These are phyloP conservation scores for Aspergillus aculeatinus DNA, from an alignment of 2,329 filamentous ascomycete species.

Conservation along the genomic window DNA sequence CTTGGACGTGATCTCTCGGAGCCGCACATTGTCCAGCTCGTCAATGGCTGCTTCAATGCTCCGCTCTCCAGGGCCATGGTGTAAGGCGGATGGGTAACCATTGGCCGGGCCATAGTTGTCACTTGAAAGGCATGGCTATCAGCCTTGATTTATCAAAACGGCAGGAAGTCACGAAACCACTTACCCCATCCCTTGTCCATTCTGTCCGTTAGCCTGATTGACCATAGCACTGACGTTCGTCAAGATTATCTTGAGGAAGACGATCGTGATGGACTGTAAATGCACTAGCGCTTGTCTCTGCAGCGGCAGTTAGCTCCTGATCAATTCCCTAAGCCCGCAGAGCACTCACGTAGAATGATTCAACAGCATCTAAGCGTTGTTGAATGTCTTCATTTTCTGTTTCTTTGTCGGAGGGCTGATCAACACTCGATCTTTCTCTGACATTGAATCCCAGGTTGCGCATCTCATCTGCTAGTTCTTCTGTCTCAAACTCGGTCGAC, in stretches of 20 bases:
- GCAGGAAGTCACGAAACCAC: slow-evolving; percentile 25
- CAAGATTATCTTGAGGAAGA: slow-evolving; percentile 83
- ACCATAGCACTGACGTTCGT: slow-evolving; percentile 85
- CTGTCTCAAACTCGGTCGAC: slow-evolving; percentile 37
- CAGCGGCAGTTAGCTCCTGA: slow-evolving; percentile 5
- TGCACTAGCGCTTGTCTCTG: slow-evolving; percentile 76
- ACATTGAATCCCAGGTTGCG: slow-evolving; percentile 24
- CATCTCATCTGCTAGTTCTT: slow-evolving; percentile 39
- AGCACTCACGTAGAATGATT: slow-evolving; percentile 76
- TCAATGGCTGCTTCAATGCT: slow-evolving; percentile 54
- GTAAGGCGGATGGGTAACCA: slow-evolving; percentile 22
- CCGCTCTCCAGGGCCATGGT: slow-evolving; percentile 23
- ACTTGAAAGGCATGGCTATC: slow-evolving; percentile 13
- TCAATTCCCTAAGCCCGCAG: not conserved
- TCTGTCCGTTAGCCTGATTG: slow-evolving; percentile 54
- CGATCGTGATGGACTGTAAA: slow-evolving; percentile 88
- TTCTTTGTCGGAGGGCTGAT: slow-evolving; percentile 25
- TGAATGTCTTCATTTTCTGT: slow-evolving; percentile 42
- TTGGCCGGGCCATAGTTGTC: slow-evolving; percentile 29
- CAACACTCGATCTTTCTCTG: slow-evolving; percentile 13
- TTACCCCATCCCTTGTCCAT: slow-evolving; percentile 48
- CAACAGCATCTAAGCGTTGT: slow-evolving; percentile 68
- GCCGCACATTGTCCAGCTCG: slow-evolving; percentile 77
- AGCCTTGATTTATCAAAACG: not conserved
- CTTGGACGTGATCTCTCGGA: slow-evolving; percentile 84